Evolutionary conservation across 176 grass and related monocot species (phyloP).

Genomic region (Oryza rufipogon): DNA sequence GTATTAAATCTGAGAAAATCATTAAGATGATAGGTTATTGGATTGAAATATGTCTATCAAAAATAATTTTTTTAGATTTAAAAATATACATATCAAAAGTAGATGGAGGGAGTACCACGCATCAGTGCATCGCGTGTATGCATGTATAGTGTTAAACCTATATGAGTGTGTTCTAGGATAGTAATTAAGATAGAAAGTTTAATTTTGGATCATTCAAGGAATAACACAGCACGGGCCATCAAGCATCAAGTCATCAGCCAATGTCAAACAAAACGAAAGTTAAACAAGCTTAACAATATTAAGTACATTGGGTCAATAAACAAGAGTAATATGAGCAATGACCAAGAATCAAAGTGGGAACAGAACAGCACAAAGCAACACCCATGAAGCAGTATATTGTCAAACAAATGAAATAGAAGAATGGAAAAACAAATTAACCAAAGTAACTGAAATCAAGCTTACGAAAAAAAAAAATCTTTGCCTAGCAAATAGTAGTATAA

Average conservation of each 20-base stretch:
- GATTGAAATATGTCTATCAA: too few relatives aligned
- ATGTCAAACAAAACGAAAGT: slow-evolving; percentile 4
- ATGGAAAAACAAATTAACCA: not conserved
- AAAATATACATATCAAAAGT: too few relatives aligned
- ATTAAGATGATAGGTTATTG: too few relatives aligned
- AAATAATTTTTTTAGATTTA: too few relatives aligned
- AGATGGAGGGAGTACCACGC: too few relatives aligned
- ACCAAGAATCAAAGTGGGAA: slow-evolving; percentile 20
- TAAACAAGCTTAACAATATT: too few relatives aligned
- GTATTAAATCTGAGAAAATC: too few relatives aligned
- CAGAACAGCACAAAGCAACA: not conserved
- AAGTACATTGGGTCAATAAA: not conserved
- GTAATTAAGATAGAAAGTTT: not conserved
- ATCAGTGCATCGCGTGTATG: not conserved
- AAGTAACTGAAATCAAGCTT: not conserved
- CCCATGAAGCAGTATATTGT: slow-evolving; percentile 11
- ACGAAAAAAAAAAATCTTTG: not conserved
- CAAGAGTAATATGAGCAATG: not conserved
- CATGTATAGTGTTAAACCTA: not conserved
- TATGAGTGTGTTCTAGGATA: not conserved
- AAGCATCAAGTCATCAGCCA: not conserved
- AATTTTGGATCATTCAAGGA: not conserved
- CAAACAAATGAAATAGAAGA: slow-evolving; percentile 1
- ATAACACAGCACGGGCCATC: not conserved
- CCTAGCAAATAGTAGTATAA: not conserved